Evolutionary conservation across 116 monocot species (phyloP).

Genomic region (Iris pallida): DNA sequence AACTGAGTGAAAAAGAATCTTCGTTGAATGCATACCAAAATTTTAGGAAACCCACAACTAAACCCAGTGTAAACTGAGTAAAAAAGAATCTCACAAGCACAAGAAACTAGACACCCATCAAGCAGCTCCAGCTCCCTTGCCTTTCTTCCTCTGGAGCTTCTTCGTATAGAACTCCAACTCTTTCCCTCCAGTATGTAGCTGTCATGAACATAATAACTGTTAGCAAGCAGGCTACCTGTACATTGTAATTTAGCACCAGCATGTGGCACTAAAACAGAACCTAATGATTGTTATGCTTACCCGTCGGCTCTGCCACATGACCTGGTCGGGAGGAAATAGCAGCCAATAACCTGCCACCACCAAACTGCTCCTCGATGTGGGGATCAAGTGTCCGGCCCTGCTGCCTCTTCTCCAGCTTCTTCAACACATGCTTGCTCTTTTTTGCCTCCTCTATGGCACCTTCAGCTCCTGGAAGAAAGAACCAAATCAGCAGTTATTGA

Average conservation of each 20-base stretch:
- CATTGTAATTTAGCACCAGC: no score
- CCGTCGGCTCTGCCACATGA: conserved; percentile 72
- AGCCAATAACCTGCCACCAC: conserved; percentile 55
- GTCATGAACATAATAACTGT: not conserved
- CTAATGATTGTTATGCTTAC: conserved; percentile 15
- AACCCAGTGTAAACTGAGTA: no score
- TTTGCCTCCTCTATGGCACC: conserved; percentile 33
- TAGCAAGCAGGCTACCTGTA: no score
- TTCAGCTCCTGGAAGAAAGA: no score
- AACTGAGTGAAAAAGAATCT: no score
- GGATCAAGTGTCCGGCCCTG: conserved; percentile 43
- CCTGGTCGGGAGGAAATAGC: conserved; percentile 73
- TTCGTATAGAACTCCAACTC: conserved; percentile 88
- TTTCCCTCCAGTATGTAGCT: conserved; percentile 79
- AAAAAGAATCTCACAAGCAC: no score
- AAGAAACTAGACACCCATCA: no score
- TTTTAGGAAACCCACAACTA: no score
- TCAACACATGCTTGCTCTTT: conserved; percentile 57
- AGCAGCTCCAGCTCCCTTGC: conserved; percentile 48
- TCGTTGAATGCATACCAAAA: no score
- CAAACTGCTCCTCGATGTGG: conserved; percentile 78
- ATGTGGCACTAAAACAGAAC: no score
- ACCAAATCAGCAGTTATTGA: no score
- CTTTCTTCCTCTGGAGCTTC: conserved; percentile 91
- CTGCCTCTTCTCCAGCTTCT: conserved; percentile 70